Evolutionary conservation across 768 basidiomycete genomes (phyloP).

Genomic region (Dacryopinax primogenitus): DNA sequence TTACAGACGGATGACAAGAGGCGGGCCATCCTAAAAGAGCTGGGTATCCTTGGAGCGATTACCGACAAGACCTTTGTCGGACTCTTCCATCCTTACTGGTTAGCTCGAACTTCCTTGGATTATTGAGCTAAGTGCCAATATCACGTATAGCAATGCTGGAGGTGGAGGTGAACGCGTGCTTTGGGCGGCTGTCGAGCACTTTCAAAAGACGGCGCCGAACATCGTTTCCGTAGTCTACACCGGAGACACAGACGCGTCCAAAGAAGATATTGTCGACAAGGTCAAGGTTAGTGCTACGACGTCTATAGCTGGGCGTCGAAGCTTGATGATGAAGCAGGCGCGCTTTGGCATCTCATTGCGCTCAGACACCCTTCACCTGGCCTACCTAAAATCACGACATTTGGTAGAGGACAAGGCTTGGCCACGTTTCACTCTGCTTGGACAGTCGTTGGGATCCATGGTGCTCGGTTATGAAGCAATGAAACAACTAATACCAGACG

Average conservation of each 20-base stretch:
- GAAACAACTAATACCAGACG: slow-evolving; percentile 63
- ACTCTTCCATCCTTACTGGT: slow-evolving; percentile 97
- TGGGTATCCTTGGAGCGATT: background rate
- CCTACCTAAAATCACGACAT: slow-evolving; percentile 58
- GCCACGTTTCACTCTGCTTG: slow-evolving; percentile 81
- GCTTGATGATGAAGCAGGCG: slow-evolving; percentile 33
- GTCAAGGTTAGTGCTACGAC: slow-evolving; percentile 44
- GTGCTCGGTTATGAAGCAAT: slow-evolving; percentile 74
- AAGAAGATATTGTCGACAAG: slow-evolving; percentile 66
- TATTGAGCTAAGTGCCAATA: slow-evolving; percentile 18
- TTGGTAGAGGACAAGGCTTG: slow-evolving; percentile 73
- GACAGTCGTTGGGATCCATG: slow-evolving; percentile 83
- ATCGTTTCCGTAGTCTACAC: slow-evolving; percentile 73
- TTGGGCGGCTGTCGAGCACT: slow-evolving; percentile 73
- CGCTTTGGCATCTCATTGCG: slow-evolving; percentile 69
- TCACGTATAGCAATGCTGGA: slow-evolving; percentile 65
- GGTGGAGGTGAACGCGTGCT: slow-evolving; percentile 94
- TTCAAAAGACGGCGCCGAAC: slow-evolving; percentile 55
- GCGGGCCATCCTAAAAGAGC: background rate
- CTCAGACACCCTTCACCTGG: slow-evolving; percentile 55
- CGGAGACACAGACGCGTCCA: slow-evolving; percentile 70
- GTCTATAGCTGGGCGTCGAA: background rate
- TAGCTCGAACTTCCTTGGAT: slow-evolving; percentile 21
- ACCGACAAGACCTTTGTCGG: slow-evolving; percentile 40
- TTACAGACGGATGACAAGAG: background rate